Evolutionary conservation across 352 stramenopile genomes (phyloP), one percentile per base, ranked within the genome.

Genomic region (Phytopythium chamaehyphon): DNA sequence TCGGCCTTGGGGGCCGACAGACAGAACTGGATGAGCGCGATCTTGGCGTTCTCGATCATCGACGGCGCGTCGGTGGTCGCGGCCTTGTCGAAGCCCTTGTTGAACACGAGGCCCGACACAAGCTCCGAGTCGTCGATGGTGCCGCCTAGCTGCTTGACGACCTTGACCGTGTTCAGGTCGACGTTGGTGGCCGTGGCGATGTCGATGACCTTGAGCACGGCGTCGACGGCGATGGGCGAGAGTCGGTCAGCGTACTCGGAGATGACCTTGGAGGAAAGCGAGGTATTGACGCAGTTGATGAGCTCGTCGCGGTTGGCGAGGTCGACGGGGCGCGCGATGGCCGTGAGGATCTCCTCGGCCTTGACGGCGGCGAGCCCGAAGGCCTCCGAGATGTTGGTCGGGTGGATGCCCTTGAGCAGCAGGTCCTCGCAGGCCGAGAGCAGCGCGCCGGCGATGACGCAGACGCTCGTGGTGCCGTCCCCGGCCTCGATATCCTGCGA

Each of bases 61-160:
- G 69, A 70, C 6, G 78, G 61, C 14, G 73, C 65, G 15, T 78
- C 57, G 33, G 67, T 47, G 21, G 55, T 68, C n/a, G 82, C 82
- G 2, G 80, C 79, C 65, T 91, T 92, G 71, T 94, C 76, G 53
- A 94, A 94, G 38, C 82, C 84, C 74, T 99, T 99, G 69, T 96
- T 95, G 71, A 99, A 98, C 21, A 99, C 97, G 2, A 99, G 79
- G 12, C 97, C 97, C 14, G 95, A 56, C 14, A 99, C 91, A 26
- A 99, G 82, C 71, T 99, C 96, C 46, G 96, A 99, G 80, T 99
- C 97, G 69, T 99, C 97, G 51, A 99, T 98, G 11, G 97, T 99
- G 40, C 97, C 97, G 49, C 97, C 97, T 7, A 99, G 68, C 76
- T 99, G 96, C 78, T 98, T 96, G 10, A 99, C 97, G 62, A 99